These are phyloP conservation scores for Ophiostoma sp. DNA, from an alignment of 2,329 filamentous ascomycete species.

Conservation along the genomic window DNA sequence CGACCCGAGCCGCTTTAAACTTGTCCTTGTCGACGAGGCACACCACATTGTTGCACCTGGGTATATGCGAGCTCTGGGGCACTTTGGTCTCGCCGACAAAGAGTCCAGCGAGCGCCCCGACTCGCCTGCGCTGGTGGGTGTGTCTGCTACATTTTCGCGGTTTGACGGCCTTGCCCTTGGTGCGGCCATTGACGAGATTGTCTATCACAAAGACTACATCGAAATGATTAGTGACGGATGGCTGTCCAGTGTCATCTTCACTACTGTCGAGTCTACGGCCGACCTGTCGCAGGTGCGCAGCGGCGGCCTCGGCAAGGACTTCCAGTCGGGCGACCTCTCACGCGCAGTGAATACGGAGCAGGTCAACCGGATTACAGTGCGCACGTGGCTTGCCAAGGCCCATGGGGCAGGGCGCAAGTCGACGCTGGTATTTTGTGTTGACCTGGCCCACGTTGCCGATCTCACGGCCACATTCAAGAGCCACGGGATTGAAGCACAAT, in stretches of 20 bases:
- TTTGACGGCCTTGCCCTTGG: constrained; percentile 81
- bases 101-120: constrained; percentile 37
- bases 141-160: constrained; percentile 69
- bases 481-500: constrained; percentile 73
- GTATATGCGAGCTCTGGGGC: constrained; percentile 68
- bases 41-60: constrained; percentile 88
- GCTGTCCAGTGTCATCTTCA: constrained; percentile 89
- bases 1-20: constrained; percentile 72
- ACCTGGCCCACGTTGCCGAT: constrained; percentile 71
- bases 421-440: constrained; percentile 90
- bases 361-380: constrained; percentile 78
- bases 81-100: constrained; percentile 62
- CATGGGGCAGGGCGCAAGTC: constrained; percentile 50
- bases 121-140: constrained; percentile 71
- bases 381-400: constrained; percentile 78
- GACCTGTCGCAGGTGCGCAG: constrained; percentile 68
- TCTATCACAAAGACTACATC: constrained; percentile 76
- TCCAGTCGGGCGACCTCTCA: constrained; percentile 71
- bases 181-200: constrained; percentile 85
- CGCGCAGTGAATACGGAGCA: constrained; percentile 73
- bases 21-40: constrained; percentile 90
- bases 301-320: constrained; percentile 67
- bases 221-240: constrained; percentile 79
- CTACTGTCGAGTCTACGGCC: constrained; percentile 77
- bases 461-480: constrained; percentile 71